Percentiles rank a stretch among this genome's conserved stretches.
Evolutionary conservation across 2,329 filamentous ascomycete species (phyloP).

Genomic region (Waltergamsia citrina): DNA sequence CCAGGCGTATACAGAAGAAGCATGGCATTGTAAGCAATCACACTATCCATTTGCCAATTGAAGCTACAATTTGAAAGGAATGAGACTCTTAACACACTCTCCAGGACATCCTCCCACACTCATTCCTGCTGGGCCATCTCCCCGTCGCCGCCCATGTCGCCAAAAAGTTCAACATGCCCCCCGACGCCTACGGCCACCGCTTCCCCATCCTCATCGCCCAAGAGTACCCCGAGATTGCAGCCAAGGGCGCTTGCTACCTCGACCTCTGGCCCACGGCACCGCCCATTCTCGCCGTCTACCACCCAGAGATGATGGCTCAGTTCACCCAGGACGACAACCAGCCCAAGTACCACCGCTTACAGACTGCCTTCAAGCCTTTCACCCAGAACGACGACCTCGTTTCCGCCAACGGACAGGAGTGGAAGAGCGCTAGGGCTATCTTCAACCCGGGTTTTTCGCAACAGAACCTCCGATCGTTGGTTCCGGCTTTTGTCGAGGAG

Average conservation of each 20-base stretch:
- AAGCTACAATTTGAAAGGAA: no score
- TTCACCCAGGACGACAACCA: conserved; percentile 10
- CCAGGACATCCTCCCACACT: conserved; percentile 7
- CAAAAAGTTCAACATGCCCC: conserved; percentile 9
- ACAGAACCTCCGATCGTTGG: conserved; percentile 11
- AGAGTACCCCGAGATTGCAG: conserved; percentile 9
- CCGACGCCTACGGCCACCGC: conserved; percentile 8
- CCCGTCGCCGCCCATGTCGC: conserved; percentile 6
- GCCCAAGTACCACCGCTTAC: conserved; percentile 8
- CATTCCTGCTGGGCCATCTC: conserved; percentile 9
- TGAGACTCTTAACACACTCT: no score
- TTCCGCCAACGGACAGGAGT: conserved; percentile 11
- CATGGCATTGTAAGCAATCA: conserved; percentile 1
- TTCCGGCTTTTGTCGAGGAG: conserved; percentile 12
- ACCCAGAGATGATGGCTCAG: conserved; percentile 13
- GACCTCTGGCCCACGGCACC: conserved; percentile 16
- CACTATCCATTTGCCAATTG: neutral
- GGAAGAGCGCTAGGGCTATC: conserved; percentile 14
- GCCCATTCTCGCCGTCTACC: conserved; percentile 12
- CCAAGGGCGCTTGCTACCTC: conserved; percentile 14
- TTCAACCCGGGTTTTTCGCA: conserved; percentile 13
- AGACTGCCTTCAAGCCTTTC: conserved; percentile 6
- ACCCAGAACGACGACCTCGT: conserved; percentile 11
- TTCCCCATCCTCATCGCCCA: conserved; percentile 2
- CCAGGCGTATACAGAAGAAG: neutral